A percentile compares a stretch with the other conserved stretches of the same genome.
Evolutionary conservation across 23 red algal species (phyloP).

Genomic region (Chondrus crispus): DNA sequence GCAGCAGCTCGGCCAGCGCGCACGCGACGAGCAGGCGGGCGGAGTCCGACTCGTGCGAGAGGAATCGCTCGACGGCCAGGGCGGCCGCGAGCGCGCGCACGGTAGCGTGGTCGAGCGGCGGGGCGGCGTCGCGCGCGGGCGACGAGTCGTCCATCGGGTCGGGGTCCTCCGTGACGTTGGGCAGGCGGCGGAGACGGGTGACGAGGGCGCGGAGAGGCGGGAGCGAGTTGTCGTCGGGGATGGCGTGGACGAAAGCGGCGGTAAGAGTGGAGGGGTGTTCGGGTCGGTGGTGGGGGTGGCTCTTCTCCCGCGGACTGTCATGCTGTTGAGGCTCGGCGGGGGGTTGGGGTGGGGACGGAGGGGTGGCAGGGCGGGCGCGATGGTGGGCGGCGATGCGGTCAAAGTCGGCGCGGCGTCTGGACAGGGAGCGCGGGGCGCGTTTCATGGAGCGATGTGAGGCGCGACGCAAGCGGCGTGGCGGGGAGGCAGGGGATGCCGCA

Average conservation of each 20-base stretch:
- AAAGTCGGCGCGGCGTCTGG: conserved; percentile 30
- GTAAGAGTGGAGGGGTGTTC: background rate
- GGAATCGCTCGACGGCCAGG: conserved; percentile 18
- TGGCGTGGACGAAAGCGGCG: background rate
- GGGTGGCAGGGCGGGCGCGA: too few species aligned
- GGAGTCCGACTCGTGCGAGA: background rate
- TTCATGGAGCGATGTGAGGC: conserved; percentile 6
- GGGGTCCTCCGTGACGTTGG: background rate
- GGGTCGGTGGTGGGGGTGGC: background rate
- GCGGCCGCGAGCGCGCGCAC: conserved; percentile 12
- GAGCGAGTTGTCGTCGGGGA: background rate
- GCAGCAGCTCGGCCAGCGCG: conserved; percentile 51
- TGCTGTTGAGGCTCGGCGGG: background rate
- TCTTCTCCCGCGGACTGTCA: background rate
- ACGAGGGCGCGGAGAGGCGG: background rate
- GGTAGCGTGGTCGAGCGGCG: background rate
- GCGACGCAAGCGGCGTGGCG: conserved; percentile 44
- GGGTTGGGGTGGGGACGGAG: too few species aligned
- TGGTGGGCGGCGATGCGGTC: conserved; percentile 43
- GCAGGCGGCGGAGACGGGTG: background rate
- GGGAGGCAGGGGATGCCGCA: background rate
- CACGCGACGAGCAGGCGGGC: conserved; percentile 51
- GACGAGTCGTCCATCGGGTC: background rate
- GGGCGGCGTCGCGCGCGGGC: background rate
- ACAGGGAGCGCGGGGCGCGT: background rate